Evolutionary conservation across 169 alveolate species (phyloP), one percentile per base, ranked within the genome.

Genomic region (Theileria parva): DNA sequence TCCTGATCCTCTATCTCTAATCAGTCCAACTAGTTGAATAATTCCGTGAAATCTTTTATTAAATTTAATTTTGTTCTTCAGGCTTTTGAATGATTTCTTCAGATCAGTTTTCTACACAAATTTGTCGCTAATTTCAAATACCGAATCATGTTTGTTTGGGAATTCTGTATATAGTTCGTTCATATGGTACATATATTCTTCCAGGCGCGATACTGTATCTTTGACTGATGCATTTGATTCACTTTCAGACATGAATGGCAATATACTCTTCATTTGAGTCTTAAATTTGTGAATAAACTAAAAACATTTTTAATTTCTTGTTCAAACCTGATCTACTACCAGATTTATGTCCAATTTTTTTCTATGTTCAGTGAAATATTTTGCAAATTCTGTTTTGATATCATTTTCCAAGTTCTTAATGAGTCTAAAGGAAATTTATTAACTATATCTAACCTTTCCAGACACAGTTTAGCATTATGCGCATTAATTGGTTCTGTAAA

Each of bases 1-100:
- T 57, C 94, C 94, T n/a, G 65, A 69, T 7, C 94, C 94, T 55
- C 84, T 77, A 57, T 80, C 88, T 23, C 94, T 85, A 34, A 89
- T 65, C 76, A 89, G 71, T 12, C 87, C 85, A 7, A 91, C 69
- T 21, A 85, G 83, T 28, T 80, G 77, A 39, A 85, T n/a, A 15
- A 61, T 11, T 57, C 69, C 17, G 19, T 61, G 32, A 15, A 13
- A 61, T 34, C 25, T 61, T 27, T 27, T 4, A 23, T n/a, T 61
- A 9, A 9, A 9, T 34, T 61, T 61, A 15, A 61, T 13, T 37
- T 61, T 61, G 19, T 61, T 8, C 39, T 61, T 61, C 6, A 61
- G 17, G 27, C 25, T n/a, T 11, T 9, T 61, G 32, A 27, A 1
- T 12, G 69, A 9, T 34, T 61, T 61, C 50, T 61, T n/a, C 19